Percentiles rank a stretch among this genome's conserved stretches.
phyloP scores from a whole-genome alignment of 2,329 filamentous ascomycete species.

The Coniochaeta sp. region DNA sequence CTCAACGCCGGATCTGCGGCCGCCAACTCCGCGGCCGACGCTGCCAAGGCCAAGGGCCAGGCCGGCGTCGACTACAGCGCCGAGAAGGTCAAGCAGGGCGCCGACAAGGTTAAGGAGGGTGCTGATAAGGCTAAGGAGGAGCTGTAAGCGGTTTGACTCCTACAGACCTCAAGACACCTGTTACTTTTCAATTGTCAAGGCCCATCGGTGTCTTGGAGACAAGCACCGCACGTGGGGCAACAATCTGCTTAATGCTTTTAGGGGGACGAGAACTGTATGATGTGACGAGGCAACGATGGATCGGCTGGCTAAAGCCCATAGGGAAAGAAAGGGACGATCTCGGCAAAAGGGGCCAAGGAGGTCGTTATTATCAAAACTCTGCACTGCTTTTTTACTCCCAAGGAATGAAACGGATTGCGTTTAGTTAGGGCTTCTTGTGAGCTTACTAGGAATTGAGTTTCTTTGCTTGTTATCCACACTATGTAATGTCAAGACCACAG shows the following conservation, averaged over 20 bases:
- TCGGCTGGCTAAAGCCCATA: neutral
- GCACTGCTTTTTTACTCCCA: neutral
- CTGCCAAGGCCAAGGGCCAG: slow-evolving; percentile 24
- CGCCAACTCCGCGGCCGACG: too few relatives aligned
- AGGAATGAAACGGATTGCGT: neutral
- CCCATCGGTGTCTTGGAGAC: neutral
- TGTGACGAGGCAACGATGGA: neutral
- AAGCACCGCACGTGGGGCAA: neutral
- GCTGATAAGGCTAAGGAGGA: slow-evolving; percentile 36
- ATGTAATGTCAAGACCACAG: too few relatives aligned
- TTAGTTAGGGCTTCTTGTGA: neutral
- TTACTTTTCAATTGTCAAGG: neutral
- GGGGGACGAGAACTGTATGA: neutral
- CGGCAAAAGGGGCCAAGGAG: neutral
- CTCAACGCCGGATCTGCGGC: slow-evolving; percentile 38
- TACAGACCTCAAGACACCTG: too few relatives aligned
- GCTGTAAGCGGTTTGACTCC: slow-evolving; percentile 32
- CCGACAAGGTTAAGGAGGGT: slow-evolving; percentile 30
- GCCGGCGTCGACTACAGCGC: neutral
- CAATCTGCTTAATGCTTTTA: neutral
- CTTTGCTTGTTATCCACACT: neutral
- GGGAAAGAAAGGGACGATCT: neutral
- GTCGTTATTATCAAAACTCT: neutral
- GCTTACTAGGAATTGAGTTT: neutral
- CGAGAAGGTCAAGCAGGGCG: slow-evolving; percentile 33